phyloP scores from a whole-genome alignment of 805 yeast species.

The Yamadazyma philogaea region DNA sequence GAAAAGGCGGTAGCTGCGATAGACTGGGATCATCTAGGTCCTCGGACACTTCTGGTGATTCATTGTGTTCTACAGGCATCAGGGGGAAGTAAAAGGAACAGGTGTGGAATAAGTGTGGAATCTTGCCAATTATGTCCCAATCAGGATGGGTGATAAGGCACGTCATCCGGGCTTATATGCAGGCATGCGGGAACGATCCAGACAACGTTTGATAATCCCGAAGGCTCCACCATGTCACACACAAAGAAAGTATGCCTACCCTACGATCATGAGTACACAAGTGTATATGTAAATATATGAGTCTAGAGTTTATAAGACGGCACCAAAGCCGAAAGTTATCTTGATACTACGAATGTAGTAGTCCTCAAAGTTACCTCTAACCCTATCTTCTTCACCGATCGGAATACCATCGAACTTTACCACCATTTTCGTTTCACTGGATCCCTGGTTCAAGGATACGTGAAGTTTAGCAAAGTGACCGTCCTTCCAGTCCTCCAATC shows the following conservation, averaged over 20 bases:
- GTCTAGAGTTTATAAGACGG: conserved; percentile 78
- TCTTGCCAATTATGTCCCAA: neutral
- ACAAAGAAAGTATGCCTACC: neutral
- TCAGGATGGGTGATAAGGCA: neutral
- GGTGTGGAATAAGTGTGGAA: neutral
- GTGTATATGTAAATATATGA: too few species aligned
- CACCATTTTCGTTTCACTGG: conserved; percentile 78
- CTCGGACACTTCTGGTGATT: neutral
- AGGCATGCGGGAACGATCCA: too few species aligned
- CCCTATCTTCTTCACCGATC: conserved; percentile 90
- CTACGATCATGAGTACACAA: too few species aligned
- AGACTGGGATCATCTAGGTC: neutral
- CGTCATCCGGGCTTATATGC: too few species aligned
- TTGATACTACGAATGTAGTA: conserved; percentile 88
- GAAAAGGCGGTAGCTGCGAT: neutral
- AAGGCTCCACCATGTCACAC: too few species aligned
- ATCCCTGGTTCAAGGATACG: conserved; percentile 69
- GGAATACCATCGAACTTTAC: conserved; percentile 88
- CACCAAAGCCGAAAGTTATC: conserved; percentile 91
- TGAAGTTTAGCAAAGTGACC: conserved; percentile 73
- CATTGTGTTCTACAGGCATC: neutral
- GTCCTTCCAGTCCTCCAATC: conserved; percentile 83
- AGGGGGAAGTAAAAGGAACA: neutral
- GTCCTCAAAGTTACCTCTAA: conserved; percentile 78
- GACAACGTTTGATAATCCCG: too few species aligned